Conservation (phyloP, 148 eudicot genomes). For the Persicaria maculosa region DNA sequence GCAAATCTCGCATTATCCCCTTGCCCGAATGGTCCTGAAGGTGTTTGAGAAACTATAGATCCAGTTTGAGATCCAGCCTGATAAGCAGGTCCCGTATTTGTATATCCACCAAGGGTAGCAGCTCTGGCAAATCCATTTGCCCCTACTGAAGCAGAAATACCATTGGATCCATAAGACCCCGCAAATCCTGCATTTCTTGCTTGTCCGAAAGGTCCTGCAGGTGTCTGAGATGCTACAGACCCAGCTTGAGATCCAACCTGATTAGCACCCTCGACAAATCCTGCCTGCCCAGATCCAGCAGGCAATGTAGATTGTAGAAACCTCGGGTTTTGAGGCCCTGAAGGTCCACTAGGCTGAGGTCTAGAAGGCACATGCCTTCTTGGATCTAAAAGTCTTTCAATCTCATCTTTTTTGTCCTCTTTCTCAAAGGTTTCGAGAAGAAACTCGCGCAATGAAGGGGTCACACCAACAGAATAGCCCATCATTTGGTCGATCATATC, state of each 20-base stretch:
- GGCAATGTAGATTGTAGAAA: neutral
- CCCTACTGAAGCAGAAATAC: neutral
- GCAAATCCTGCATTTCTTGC: neutral
- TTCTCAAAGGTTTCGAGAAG: slow-evolving; percentile 48
- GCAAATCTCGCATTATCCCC: no score
- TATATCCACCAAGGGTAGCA: neutral
- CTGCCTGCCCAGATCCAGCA: neutral
- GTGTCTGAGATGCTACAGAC: neutral
- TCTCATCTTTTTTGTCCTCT: slow-evolving; percentile 48
- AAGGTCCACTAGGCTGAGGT: neutral
- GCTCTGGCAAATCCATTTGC: neutral
- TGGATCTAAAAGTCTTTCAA: slow-evolving; percentile 41
- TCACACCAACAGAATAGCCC: slow-evolving; percentile 45
- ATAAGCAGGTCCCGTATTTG: neutral
- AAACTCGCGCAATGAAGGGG: slow-evolving; percentile 36
- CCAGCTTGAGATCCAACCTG: neutral
- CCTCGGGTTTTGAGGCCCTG: slow-evolving; percentile 8
- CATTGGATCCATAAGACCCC: neutral
- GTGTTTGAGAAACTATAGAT: no score
- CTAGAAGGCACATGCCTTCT: slow-evolving; percentile 21
- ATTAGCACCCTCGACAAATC: neutral
- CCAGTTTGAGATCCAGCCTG: neutral
- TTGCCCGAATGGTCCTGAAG: no score
- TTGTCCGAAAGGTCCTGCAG: neutral
- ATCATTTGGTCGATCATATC: slow-evolving; percentile 42